phyloP scores from a whole-genome alignment of 164 flowering plant genomes.

The Annona cherimola region DNA sequence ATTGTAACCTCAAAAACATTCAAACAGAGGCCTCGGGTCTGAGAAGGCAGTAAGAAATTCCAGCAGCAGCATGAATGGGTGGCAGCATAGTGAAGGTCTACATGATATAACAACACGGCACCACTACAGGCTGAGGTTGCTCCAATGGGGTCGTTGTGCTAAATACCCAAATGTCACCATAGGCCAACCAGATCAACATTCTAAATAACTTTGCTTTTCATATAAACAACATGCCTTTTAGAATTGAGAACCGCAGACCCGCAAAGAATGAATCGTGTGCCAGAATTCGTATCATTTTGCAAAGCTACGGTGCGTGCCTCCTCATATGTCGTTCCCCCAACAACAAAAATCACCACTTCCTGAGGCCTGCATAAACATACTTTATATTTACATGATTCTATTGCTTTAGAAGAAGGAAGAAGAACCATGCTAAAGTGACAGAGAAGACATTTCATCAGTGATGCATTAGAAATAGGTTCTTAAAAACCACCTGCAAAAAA shows the following conservation, averaged over 20 bases:
- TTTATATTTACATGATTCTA: not conserved
- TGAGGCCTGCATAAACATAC: slow-evolving; percentile 63
- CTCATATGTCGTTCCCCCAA: slow-evolving; percentile 97
- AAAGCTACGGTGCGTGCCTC: slow-evolving; percentile 85
- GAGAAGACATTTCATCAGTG: not conserved
- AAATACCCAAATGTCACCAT: no score
- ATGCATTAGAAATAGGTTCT: not conserved
- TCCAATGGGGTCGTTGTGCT: no score
- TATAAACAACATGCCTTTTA: slow-evolving; percentile 46
- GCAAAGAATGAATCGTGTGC: slow-evolving; percentile 91
- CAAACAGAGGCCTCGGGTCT: no score
- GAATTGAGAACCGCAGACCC: slow-evolving; percentile 87
- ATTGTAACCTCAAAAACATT: no score
- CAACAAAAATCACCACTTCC: slow-evolving; percentile 84
- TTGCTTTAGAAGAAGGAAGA: not conserved
- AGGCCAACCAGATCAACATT: no score
- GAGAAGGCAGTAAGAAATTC: no score
- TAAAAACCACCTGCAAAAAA: no score
- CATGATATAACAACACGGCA: no score
- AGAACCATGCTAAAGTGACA: not conserved
- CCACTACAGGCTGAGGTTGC: no score
- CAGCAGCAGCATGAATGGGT: no score
- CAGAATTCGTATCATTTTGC: slow-evolving; percentile 70
- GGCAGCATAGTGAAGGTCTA: no score
- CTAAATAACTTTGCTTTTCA: no score